Conservation (phyloP, 768 basidiomycete genomes). For the Pulveroboletus frians region DNA sequence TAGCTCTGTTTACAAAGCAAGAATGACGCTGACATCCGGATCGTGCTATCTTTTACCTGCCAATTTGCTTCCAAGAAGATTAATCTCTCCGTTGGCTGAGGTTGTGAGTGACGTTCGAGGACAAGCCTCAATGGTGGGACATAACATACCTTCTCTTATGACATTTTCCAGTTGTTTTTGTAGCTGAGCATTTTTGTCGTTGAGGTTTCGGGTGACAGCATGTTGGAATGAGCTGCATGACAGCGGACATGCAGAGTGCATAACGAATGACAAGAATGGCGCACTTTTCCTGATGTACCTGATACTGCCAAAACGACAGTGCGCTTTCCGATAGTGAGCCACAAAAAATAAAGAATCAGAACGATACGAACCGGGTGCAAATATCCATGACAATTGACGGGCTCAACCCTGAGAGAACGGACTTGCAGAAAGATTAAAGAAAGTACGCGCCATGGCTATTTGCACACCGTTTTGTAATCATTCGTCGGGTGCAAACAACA, state of each 20-base stretch:
- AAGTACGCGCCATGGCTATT: conserved; percentile 11
- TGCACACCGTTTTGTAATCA: conserved; percentile 83
- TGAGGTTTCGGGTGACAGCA: conserved; percentile 73
- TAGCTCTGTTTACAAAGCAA: conserved; percentile 44
- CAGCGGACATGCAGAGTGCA: conserved; percentile 1
- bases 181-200: conserved; percentile 75
- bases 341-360: neutral
- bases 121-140: neutral
- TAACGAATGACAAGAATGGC: conserved; percentile 2
- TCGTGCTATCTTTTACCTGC: conserved; percentile 39
- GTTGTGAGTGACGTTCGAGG: neutral
- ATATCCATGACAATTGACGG: conserved; percentile 77
- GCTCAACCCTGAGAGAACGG: conserved; percentile 75
- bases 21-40: neutral
- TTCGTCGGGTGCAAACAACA: conserved; percentile 82
- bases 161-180: conserved; percentile 86
- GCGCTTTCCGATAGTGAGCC: conserved; percentile 42
- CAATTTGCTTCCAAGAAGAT: conserved; percentile 62
- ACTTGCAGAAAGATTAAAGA: conserved; percentile 39
- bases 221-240: conserved; percentile 61
- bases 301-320: conserved; percentile 89
- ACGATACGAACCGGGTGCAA: conserved; percentile 56
- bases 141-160: conserved; percentile 64
- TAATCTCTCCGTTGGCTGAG: conserved; percentile 73
- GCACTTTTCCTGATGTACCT: conserved; percentile 80